phyloP scores from a whole-genome alignment of 2,329 filamentous ascomycete genomes.

The Cadophora malorum region DNA sequence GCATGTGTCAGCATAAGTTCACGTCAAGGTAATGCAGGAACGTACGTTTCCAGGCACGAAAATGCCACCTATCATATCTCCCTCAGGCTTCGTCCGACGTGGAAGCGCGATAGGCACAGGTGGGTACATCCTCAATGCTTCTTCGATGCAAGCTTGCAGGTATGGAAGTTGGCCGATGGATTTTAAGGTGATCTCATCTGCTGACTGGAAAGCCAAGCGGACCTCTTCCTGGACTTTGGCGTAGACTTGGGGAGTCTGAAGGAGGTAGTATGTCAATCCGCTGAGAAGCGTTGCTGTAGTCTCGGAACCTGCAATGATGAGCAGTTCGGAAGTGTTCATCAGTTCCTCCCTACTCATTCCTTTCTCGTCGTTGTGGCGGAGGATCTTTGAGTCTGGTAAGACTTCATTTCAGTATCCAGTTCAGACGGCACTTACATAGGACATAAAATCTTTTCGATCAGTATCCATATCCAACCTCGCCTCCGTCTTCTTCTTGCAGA shows the following conservation, averaged over 20 bases:
- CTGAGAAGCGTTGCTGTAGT: constrained; percentile 17
- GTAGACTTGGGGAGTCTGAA: neutral
- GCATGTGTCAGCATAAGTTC: neutral
- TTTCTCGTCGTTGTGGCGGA: constrained; percentile 19
- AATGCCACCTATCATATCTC: constrained; percentile 19
- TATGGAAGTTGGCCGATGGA: constrained; percentile 21
- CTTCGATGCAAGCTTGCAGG: constrained; percentile 22
- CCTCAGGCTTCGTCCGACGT: constrained; percentile 9
- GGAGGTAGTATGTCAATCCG: constrained; percentile 13
- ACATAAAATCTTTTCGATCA: constrained; percentile 18
- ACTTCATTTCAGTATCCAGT: too few relatives aligned
- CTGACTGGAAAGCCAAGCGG: constrained; percentile 1
- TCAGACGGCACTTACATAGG: constrained; percentile 3
- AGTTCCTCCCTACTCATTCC: constrained; percentile 18
- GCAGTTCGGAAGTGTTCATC: neutral
- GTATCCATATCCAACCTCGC: constrained; percentile 21
- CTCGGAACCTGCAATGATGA: constrained; percentile 19
- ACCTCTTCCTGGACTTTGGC: constrained; percentile 7
- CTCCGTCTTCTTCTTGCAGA: constrained; percentile 19
- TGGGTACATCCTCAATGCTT: constrained; percentile 26
- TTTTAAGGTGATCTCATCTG: constrained; percentile 12
- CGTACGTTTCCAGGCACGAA: constrained; percentile 23
- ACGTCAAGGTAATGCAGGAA: neutral
- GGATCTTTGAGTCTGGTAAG: neutral
- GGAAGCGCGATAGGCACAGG: constrained; percentile 23